phyloP scores from a whole-genome alignment of 176 grass and related monocot species.

The Bromus sterilis region DNA sequence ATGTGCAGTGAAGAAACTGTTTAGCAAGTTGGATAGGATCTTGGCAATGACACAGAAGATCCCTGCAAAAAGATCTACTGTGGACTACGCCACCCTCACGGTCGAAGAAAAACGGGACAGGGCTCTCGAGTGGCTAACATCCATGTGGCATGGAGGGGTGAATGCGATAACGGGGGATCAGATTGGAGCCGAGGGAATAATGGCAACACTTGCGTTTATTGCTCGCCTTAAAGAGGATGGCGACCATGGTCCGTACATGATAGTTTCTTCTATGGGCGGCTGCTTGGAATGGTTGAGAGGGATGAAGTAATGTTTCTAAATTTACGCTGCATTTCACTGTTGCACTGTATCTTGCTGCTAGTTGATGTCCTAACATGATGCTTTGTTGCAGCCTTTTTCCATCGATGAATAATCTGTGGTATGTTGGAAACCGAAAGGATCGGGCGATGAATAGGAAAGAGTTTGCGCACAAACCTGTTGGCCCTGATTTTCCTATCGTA shows the following conservation, averaged over 20 bases:
- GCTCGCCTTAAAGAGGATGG: constrained; percentile 80
- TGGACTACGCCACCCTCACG: constrained; percentile 35
- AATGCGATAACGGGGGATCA: constrained; percentile 82
- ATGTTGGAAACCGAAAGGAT: constrained; percentile 52
- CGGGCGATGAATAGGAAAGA: constrained; percentile 64
- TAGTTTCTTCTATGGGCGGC: constrained; percentile 51
- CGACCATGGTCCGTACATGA: constrained; percentile 78
- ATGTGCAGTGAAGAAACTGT: background rate
- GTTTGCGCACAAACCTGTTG: constrained; percentile 41
- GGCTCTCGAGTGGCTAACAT: constrained; percentile 87
- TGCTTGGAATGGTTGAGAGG: constrained; percentile 73
- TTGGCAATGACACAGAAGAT: background rate
- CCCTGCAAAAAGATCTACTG: background rate
- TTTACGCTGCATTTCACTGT: background rate
- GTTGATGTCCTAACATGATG: constrained; percentile 6
- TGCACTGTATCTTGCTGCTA: background rate
- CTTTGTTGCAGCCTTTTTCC: constrained; percentile 61
- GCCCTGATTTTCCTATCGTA: constrained; percentile 64
- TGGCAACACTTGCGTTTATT: constrained; percentile 86
- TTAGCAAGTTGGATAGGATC: background rate
- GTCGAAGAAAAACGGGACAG: constrained; percentile 52
- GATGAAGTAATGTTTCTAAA: constrained; percentile 41
- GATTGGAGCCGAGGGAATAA: constrained; percentile 71
- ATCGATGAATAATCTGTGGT: constrained; percentile 45
- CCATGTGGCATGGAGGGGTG: constrained; percentile 78